These are phyloP conservation scores for Emmonsiellopsis sp. DNA, from an alignment of 2,329 filamentous ascomycete genomes.

Conservation along the genomic window DNA sequence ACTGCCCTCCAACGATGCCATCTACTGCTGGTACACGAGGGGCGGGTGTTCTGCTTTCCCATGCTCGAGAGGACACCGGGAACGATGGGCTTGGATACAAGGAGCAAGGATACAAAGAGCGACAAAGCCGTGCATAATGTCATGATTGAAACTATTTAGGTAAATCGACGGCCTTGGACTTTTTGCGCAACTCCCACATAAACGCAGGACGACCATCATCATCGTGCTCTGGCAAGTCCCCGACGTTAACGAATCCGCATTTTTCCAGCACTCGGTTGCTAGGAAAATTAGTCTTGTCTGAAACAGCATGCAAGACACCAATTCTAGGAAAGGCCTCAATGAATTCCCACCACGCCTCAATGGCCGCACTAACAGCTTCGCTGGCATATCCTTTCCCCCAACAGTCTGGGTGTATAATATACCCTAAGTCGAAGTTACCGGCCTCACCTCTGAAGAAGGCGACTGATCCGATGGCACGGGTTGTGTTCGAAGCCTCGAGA, in stretches of 20 bases:
- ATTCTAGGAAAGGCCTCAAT: not conserved
- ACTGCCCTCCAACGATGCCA: too few relatives aligned
- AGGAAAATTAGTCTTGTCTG: not conserved
- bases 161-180: not conserved
- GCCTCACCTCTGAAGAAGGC: constrained; percentile 12
- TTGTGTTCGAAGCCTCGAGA: constrained; percentile 8
- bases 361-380: constrained; percentile 15
- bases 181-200: constrained; percentile 11
- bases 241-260: constrained; percentile 1
- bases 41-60: too few relatives aligned
- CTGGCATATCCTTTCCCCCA: constrained; percentile 18
- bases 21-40: too few relatives aligned
- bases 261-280: constrained; percentile 2
- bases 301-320: not conserved
- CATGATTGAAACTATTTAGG: too few relatives aligned
- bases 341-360: constrained; percentile 18
- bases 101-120: too few relatives aligned
- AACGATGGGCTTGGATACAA: too few relatives aligned
- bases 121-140: constrained; percentile 4
- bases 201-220: not conserved
- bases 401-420: constrained; percentile 16
- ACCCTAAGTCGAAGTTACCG: constrained; percentile 15
- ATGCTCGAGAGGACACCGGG: too few relatives aligned
- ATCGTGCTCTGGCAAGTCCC: not conserved
- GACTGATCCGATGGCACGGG: constrained; percentile 11